Percentiles rank a stretch among this genome's conserved stretches.
Conservation (phyloP, 1,284 basidiomycete genomes). For the Irpex lacteus region DNA sequence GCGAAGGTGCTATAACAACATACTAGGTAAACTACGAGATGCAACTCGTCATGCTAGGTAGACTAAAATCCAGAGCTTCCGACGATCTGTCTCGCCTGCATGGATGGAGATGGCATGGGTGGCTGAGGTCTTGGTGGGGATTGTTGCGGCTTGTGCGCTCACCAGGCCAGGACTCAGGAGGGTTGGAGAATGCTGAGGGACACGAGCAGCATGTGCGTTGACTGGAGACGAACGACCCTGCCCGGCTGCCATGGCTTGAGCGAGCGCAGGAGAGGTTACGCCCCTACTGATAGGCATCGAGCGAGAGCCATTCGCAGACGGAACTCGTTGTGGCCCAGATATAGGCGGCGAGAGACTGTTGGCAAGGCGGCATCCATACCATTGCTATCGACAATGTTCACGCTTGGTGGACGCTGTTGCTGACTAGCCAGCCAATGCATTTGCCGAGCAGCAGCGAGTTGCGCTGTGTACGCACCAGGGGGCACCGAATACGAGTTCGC, state of each 20-base stretch:
- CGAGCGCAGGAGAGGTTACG: slow-evolving; percentile 24
- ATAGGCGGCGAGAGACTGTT: slow-evolving; percentile 32
- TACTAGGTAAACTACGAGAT: background rate
- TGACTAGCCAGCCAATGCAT: slow-evolving; percentile 35
- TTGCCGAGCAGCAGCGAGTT: slow-evolving; percentile 39
- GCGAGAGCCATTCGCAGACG: slow-evolving; percentile 51
- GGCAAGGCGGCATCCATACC: slow-evolving; percentile 22
- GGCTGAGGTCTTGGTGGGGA: slow-evolving; percentile 58
- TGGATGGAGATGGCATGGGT: slow-evolving; percentile 58
- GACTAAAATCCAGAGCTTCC: slow-evolving; percentile 34
- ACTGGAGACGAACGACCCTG: slow-evolving; percentile 30
- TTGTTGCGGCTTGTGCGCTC: slow-evolving; percentile 41
- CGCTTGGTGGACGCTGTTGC: slow-evolving; percentile 22
- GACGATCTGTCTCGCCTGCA: slow-evolving; percentile 56
- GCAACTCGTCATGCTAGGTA: background rate
- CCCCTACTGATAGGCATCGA: slow-evolving; percentile 33
- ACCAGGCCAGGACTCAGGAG: slow-evolving; percentile 49
- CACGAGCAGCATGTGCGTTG: slow-evolving; percentile 26
- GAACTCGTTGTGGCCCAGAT: slow-evolving; percentile 38
- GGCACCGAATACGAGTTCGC: slow-evolving; percentile 30
- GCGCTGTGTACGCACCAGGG: slow-evolving; percentile 39
- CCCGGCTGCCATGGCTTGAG: slow-evolving; percentile 36
- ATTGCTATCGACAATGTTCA: slow-evolving; percentile 29
- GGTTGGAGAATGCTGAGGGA: slow-evolving; percentile 44
- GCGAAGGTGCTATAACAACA: background rate